Percentiles rank a stretch among this genome's conserved stretches.
Evolutionary conservation across 179 eudicot genomes (phyloP).

Genomic region (Sideroxylon spinosum): DNA sequence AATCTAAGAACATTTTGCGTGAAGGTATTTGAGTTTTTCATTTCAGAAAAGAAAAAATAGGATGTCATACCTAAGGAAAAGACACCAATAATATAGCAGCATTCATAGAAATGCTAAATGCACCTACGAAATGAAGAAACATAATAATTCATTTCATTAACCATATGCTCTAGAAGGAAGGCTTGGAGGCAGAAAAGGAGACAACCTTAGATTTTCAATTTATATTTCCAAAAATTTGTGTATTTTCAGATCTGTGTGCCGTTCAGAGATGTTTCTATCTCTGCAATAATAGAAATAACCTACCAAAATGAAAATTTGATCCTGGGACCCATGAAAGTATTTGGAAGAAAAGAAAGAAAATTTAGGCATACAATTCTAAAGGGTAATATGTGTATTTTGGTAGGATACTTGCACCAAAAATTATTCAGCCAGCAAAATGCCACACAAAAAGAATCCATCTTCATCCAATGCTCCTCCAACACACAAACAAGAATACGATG

Average conservation of each 20-base stretch:
- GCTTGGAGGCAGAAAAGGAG: not conserved
- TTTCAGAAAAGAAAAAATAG: not conserved
- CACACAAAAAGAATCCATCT: conserved; percentile 1
- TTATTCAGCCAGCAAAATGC: not conserved
- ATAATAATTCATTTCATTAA: not conserved
- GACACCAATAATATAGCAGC: not conserved
- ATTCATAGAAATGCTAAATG: not conserved
- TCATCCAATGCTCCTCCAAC: not conserved
- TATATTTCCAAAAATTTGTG: not conserved
- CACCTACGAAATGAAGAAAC: not conserved
- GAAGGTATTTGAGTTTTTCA: not conserved
- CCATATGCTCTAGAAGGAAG: conserved; percentile 14
- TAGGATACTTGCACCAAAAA: not conserved
- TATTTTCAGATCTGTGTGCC: no score
- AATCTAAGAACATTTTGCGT: not conserved
- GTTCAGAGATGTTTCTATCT: no score
- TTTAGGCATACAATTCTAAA: not conserved
- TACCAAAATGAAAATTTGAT: no score
- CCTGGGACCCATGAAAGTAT: not conserved
- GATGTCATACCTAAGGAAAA: not conserved
- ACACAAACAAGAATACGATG: not conserved
- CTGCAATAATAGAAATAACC: no score
- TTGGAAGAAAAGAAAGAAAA: not conserved
- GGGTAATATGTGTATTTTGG: not conserved
- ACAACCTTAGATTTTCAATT: not conserved